Base-by-base conservation (phyloP, 1,139 yeast genomes). In the Insectozyma bohioensis region DNA sequence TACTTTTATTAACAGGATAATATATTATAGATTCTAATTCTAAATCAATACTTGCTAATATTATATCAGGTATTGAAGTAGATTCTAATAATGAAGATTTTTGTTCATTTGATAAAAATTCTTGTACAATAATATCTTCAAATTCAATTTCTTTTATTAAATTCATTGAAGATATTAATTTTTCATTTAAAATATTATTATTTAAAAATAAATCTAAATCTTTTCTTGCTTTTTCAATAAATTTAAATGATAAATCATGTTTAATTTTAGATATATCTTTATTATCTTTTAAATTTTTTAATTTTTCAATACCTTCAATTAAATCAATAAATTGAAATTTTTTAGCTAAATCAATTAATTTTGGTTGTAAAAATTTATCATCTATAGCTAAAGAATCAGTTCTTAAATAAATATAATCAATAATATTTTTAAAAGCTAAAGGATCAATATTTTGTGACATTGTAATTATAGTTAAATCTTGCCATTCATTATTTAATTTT, bases 1-100 rank as follows among this genome's bases (percentile, higher is more conserved):
- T 72, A 0, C 85, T 69, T 33, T 78, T 65, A 52, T 85, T 85
- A 5, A 71, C 78, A 0, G 92, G 87, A 46, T 76, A 83, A 39
- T 64, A 69, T 1, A 56, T 42, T 3, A 58, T 49, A 0, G 54
- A 30, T 40, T 55, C 47, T 28, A 52, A 31, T 37, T 56, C 46
- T 10, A 54, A 46, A 28, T 66, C 72, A 3, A 64, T 43, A 1
- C 67, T 65, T 2, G 65, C 52, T 1, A 79, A 40, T 3, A 78
- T 58, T 0, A 73, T 55, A 52, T 81, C 87, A 0, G 85, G 75
- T 20, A 56, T 52, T 2, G 71, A 51, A 5, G 52, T 38, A 5
- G 55, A 38, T 2, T 46, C 42, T 5, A 62, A 36, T 10, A 67
- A 40, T 9, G 45, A 34, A 6, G 31, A 13, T 26, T 48, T 50